Evolutionary conservation across 73 alveolate genomes (phyloP), one percentile per base, ranked within the genome.

Genomic region (Symbiodinium pilosum): DNA sequence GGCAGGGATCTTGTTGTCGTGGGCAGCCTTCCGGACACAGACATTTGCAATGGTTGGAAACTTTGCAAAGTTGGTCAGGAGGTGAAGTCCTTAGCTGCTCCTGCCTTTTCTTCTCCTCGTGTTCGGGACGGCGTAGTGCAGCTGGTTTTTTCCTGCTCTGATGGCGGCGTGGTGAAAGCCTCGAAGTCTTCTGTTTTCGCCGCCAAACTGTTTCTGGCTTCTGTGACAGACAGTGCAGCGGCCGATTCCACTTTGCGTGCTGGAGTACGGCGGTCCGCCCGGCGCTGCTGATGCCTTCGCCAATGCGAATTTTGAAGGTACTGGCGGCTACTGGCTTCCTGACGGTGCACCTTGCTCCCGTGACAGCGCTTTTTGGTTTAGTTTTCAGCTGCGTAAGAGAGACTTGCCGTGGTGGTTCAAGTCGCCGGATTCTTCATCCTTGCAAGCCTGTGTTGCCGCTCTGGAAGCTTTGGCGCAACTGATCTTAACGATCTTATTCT

Each of bases 241-340:
- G 30, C 47, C 7, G 40, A 43, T 84, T 64, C 93, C 93, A 44
- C 75, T 84, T 84, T 71, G 38, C 36, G 9, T 21, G 43, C 30
- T 34, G n/a, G n/a, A 32, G 16, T 28, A 11, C 5, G 28, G 73
- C 73, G 12, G 28, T 42, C 38, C 43, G 4, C 3, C 44, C 4
- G 26, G 93, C 26, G 87, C 87, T 0, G 87, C 87, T 32, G 87
- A 81, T 24, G 93, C 93, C 12, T 84, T 42, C 54, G 93, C 93
- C 24, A 43, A 42, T 2, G 36, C 18, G 42, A 14, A 84, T 75
- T 36, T 8, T 36, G 93, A 43, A 1, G 92, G 92, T 12, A 43
- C 43, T 4, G 92, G 92, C 9, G 92, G 93, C 0, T 84, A 36
- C 38, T 44, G 77, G 93, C 0, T 81, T 32, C 93, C 87, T 7